Base-by-base conservation (phyloP, 306 rosid species). In the Myrica gale region DNA sequence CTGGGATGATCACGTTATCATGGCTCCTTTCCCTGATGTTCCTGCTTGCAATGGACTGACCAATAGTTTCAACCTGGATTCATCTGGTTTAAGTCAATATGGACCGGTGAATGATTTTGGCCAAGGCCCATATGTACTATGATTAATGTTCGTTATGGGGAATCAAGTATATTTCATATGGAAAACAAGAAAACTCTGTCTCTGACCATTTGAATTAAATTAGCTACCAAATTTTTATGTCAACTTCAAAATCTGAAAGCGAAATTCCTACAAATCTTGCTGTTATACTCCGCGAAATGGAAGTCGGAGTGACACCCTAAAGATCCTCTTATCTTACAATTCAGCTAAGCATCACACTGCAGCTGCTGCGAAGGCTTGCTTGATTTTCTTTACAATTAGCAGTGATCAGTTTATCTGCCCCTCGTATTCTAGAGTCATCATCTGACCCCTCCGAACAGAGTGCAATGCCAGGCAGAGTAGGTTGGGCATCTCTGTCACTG, bases 91-190 rank as follows among this genome's bases (percentile, higher is more conserved):
- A 16, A 78, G 70, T 78, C 87, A 83, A 62, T 79, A 80, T 75
- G 91, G 85, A 41, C 61, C 76, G 26, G 68, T 78, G 26, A 79
- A 84, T 79, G 93, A 90, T 84, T 87, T 85, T 75, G 78, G 78
- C 74, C 88, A 85, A 77, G 75, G 86, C 69, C 92, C 96, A 39
- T 90, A 87, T 80, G 74, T 85, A 70, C 81, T 87, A 69, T 84
- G 57, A 82, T 83, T 32, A 32, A 32, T 61, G 45, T 61, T 61
- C 45, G 32, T 61, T 26, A 57, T 23, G 44, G 41, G 7, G 32
- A 23, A 61, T 61, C n/a, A 1, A 61, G 68, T 26, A 32, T 10
- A 37, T 61, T 9, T 11, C 20, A 6, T 15, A 61, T 61, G 3
- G 17, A 20, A 55, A 55, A n/a, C 6, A 52, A 52, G 17, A n/a